Evolutionary conservation across 2,329 filamentous ascomycete genomes (phyloP).

Genomic region (Monilinia fructigena): DNA sequence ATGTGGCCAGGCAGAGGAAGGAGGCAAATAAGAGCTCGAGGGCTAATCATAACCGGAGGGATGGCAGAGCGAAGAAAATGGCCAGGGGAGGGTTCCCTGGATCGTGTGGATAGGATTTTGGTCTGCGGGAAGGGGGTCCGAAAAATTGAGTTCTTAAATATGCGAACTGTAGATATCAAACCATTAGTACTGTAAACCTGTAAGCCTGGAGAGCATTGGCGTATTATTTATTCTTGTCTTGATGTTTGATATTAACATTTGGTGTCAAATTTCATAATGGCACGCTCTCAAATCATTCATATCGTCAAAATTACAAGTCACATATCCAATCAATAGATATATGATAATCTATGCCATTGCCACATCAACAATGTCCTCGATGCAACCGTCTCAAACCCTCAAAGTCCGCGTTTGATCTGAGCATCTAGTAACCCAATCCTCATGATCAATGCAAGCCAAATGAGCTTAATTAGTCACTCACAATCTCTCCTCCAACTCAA

Average conservation of each 20-base stretch:
- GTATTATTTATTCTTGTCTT: neutral
- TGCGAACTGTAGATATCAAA: neutral
- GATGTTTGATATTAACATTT: neutral
- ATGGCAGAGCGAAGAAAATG: slow-evolving; percentile 66
- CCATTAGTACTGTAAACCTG: neutral
- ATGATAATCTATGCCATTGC: neutral
- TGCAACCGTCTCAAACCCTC: neutral
- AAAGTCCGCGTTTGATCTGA: neutral
- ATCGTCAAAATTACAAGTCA: neutral
- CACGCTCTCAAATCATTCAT: neutral
- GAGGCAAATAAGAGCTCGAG: slow-evolving; percentile 78
- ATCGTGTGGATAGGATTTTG: slow-evolving; percentile 18
- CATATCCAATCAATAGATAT: no score
- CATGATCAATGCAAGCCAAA: neutral
- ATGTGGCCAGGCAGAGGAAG: slow-evolving; percentile 69
- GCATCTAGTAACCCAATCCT: neutral
- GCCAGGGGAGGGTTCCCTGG: slow-evolving; percentile 50
- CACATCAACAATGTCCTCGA: neutral
- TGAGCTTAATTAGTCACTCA: neutral
- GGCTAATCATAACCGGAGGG: slow-evolving; percentile 83
- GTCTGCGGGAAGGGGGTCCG: neutral
- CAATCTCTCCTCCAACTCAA: neutral
- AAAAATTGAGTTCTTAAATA: neutral
- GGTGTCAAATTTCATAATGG: neutral
- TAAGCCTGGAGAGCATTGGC: neutral